phyloP scores from a whole-genome alignment of 1,139 yeast species.

The Nakaseomyces uthaithaninus region DNA sequence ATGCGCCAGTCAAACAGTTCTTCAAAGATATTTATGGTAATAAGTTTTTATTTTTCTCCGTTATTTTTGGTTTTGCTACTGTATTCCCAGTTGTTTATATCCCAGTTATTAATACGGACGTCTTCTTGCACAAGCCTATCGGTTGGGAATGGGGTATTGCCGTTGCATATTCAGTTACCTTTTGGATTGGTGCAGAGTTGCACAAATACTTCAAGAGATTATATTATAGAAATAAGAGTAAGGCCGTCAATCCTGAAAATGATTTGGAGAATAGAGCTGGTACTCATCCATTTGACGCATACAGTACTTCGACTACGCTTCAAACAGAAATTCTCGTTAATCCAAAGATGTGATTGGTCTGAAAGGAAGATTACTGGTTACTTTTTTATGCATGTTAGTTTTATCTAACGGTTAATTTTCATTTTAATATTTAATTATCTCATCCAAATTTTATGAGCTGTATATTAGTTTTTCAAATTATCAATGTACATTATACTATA shows the following conservation, averaged over 20 bases:
- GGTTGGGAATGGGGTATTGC: constrained; percentile 82
- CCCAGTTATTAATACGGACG: constrained; percentile 75
- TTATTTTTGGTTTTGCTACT: constrained; percentile 58
- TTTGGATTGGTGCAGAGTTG: constrained; percentile 52
- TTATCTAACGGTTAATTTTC: not conserved
- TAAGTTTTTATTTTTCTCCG: constrained; percentile 78
- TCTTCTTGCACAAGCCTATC: constrained; percentile 67
- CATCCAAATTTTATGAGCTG: not conserved
- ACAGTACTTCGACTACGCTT: constrained; percentile 31
- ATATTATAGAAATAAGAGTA: constrained; percentile 38
- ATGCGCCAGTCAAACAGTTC: constrained; percentile 51
- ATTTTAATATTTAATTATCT: not conserved
- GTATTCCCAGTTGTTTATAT: constrained; percentile 81
- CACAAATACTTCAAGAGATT: constrained; percentile 64
- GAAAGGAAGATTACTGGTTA: not conserved
- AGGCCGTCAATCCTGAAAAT: constrained; percentile 50
- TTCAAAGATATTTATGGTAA: constrained; percentile 63
- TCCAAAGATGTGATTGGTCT: constrained; percentile 2
- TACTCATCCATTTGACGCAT: constrained; percentile 55
- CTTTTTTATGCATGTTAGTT: constrained; percentile 1
- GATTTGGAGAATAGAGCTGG: constrained; percentile 46
- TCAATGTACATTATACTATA: no score
- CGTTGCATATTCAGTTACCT: constrained; percentile 53
- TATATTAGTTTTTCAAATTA: constrained; percentile 1
- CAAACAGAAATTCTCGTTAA: constrained; percentile 16